phyloP scores from a whole-genome alignment of 495 filamentous ascomycete genomes.

The Penicillium daleae region DNA sequence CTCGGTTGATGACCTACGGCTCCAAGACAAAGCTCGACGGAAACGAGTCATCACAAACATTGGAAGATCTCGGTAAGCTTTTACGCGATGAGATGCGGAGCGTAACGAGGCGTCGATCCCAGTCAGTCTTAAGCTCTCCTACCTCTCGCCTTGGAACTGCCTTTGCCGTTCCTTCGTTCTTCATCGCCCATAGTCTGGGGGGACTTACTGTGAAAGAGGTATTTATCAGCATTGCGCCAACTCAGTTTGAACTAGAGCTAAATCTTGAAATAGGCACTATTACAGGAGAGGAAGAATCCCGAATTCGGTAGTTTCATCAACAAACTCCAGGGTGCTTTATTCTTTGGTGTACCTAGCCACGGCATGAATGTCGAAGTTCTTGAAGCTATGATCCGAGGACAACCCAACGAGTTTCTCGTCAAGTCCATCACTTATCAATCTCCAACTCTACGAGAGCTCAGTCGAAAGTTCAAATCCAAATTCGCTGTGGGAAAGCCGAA shows the following conservation, averaged over 20 bases:
- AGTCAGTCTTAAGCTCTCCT: background rate
- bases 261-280: background rate
- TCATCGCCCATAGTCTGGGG: slow-evolving; percentile 12
- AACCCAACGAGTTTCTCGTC: slow-evolving; percentile 9
- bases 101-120: background rate
- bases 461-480: slow-evolving; percentile 5
- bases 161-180: slow-evolving; percentile 5
- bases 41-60: slow-evolving; percentile 9
- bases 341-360: slow-evolving; percentile 11
- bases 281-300: background rate
- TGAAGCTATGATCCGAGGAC: slow-evolving; percentile 8
- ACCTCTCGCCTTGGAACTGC: background rate
- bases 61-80: slow-evolving; percentile 6
- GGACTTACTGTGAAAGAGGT: slow-evolving; percentile 13
- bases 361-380: slow-evolving; percentile 11
- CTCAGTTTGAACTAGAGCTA: background rate
- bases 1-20: slow-evolving; percentile 9
- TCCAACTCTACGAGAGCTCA: slow-evolving; percentile 1
- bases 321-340: slow-evolving; percentile 5
- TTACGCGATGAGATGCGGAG: slow-evolving; percentile 8
- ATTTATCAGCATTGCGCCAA: background rate
- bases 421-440: slow-evolving; percentile 3
- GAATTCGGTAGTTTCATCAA: background rate
- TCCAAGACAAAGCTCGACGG: slow-evolving; percentile 10
- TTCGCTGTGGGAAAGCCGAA: background rate